Conservation (phyloP, 306 rosid genomes). For the Trifolium pratense region DNA sequence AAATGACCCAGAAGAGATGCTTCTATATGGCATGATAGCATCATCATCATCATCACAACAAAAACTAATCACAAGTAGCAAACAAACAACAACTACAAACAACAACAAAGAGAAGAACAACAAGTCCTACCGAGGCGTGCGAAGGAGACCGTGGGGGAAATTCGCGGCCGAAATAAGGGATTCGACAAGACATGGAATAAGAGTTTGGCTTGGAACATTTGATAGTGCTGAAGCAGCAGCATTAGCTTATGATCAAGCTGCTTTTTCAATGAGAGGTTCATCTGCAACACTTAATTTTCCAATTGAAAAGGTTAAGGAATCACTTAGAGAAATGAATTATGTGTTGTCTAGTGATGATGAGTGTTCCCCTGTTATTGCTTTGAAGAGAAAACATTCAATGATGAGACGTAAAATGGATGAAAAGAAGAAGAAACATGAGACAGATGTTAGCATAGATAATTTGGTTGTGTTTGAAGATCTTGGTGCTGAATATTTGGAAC, state of each 20-base stretch:
- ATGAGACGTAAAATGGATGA: slow-evolving; percentile 64
- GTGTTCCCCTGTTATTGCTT: slow-evolving; percentile 90
- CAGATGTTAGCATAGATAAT: slow-evolving; percentile 54
- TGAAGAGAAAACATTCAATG: slow-evolving; percentile 85
- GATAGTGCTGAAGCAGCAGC: slow-evolving; percentile 98
- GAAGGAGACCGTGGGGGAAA: slow-evolving; percentile 93
- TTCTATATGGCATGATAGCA: slow-evolving; percentile 60
- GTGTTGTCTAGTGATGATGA: slow-evolving; percentile 1
- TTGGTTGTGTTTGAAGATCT: slow-evolving; percentile 86
- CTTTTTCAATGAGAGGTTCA: slow-evolving; percentile 80
- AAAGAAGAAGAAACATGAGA: slow-evolving; percentile 57
- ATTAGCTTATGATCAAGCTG: slow-evolving; percentile 93
- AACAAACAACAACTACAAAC: slow-evolving; percentile 27
- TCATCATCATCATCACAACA: slow-evolving; percentile 4
- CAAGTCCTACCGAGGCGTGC: slow-evolving; percentile 70
- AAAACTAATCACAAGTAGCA: slow-evolving; percentile 40
- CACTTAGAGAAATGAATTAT: slow-evolving; percentile 67
- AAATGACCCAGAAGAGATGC: slow-evolving; percentile 88
- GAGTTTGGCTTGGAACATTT: slow-evolving; percentile 97
- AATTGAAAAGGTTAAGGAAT: slow-evolving; percentile 71
- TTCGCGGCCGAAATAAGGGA: slow-evolving; percentile 96
- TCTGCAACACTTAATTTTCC: slow-evolving; percentile 85
- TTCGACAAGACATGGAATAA: slow-evolving; percentile 56
- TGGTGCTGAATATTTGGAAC: slow-evolving; percentile 87
- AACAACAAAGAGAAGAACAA: slow-evolving; percentile 46